phyloP scores from a whole-genome alignment of 208 protist genomes.

The Crithidia fasciculata region DNA sequence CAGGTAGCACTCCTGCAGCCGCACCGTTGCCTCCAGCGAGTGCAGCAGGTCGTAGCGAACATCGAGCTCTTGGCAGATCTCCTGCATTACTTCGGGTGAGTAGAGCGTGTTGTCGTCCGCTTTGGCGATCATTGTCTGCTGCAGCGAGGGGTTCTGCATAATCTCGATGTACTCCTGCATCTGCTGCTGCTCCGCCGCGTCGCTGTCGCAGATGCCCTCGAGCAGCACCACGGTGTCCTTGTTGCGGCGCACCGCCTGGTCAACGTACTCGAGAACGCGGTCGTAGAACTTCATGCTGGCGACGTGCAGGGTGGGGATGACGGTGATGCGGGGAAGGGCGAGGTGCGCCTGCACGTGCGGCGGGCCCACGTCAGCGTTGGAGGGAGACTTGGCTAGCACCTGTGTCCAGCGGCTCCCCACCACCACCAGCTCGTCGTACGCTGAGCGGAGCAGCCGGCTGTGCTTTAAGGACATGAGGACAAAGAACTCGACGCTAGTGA shows the following conservation, averaged over 20 bases:
- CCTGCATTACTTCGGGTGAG: conserved; percentile 55
- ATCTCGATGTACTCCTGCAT: conserved; percentile 86
- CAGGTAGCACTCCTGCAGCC: conserved; percentile 91
- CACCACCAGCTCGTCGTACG: conserved; percentile 79
- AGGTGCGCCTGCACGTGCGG: conserved; percentile 46
- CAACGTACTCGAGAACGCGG: conserved; percentile 85
- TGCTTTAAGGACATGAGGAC: conserved; percentile 25
- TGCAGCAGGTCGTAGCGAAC: conserved; percentile 68
- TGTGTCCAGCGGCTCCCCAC: conserved; percentile 87
- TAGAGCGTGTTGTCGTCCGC: conserved; percentile 88
- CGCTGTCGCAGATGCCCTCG: conserved; percentile 88
- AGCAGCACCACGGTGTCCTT: conserved; percentile 79
- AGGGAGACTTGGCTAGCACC: conserved; percentile 52
- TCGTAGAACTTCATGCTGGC: conserved; percentile 88
- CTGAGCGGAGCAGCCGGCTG: conserved; percentile 47
- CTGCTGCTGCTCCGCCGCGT: conserved; percentile 72
- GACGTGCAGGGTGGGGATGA: conserved; percentile 89
- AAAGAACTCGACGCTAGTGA: too few species aligned
- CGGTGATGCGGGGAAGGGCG: conserved; percentile 65
- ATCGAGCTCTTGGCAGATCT: conserved; percentile 85
- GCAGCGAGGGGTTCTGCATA: conserved; percentile 44
- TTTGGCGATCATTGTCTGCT: conserved; percentile 62
- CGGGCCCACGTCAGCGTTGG: conserved; percentile 27
- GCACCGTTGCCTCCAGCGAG: conserved; percentile 51
- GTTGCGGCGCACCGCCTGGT: conserved; percentile 63